Evolutionary conservation across 164 flowering plant species (phyloP).

Genomic region (Chimonanthus praecox): DNA sequence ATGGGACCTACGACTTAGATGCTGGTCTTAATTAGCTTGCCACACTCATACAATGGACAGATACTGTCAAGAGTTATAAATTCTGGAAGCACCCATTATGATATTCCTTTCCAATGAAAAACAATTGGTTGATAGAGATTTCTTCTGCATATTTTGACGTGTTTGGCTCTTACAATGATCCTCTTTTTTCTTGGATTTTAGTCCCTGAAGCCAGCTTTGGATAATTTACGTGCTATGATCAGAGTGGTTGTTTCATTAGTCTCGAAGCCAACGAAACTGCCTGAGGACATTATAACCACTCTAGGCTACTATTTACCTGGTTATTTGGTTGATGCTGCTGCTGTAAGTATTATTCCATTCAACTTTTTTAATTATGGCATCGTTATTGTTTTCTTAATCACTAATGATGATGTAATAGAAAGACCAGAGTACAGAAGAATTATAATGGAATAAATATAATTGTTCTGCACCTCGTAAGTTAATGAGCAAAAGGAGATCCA

Average conservation of each 20-base stretch:
- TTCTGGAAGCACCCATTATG: no score
- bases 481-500: no score
- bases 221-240: slow-evolving; percentile 65
- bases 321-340: slow-evolving; percentile 51
- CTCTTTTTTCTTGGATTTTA: slow-evolving; percentile 19
- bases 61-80: no score
- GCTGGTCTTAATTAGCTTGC: no score
- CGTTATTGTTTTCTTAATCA: not conserved
- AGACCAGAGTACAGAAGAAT: no score
- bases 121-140: not conserved
- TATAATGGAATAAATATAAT: no score
- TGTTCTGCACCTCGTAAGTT: no score
- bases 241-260: slow-evolving; percentile 46
- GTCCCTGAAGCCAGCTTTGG: slow-evolving; percentile 41
- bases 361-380: not conserved
- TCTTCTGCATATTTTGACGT: not conserved
- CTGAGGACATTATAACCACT: slow-evolving; percentile 36
- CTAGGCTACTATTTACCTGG: slow-evolving; percentile 41
- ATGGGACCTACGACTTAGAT: no score
- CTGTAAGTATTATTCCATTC: slow-evolving; percentile 33
- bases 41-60: no score
- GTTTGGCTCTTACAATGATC: not conserved
- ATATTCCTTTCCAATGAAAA: not conserved
- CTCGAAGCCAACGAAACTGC: slow-evolving; percentile 45
- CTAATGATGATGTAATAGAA: no score